Evolutionary conservation across 2,329 filamentous ascomycete genomes (phyloP), one percentile per base, ranked within the genome.

Genomic region (Xylariaceae sp.): DNA sequence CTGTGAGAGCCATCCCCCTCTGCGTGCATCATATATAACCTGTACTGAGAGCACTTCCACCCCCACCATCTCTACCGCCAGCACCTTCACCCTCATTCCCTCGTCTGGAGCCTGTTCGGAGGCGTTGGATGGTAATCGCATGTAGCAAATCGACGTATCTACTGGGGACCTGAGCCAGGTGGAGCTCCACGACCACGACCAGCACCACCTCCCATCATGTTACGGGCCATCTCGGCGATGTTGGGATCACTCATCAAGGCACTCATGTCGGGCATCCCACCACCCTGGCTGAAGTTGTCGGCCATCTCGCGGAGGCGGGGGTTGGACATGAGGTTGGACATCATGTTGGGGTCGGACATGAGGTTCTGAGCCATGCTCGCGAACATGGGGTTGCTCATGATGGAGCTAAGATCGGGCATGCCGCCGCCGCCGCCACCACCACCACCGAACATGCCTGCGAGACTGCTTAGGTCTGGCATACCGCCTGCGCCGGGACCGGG

Each of bases 371-470:
- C 94, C 91, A 97, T 97, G 75, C 82, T 89, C 46, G 91, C 84
- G 75, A 99, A 96, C 94, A 97, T 97, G 50, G 94, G 94, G 77
- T 97, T 99, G 78, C 79, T 91, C 91, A 97, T 96, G 70, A 99
- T 86, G 58, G 83, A 83, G 58, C 83, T 75, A 19, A 99, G 77
- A 70, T 97, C 93, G 12, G 92, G 91, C 88, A 96, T 94, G 49
- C 89, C 90, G 47, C 87, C 87, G 7, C 76, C 84, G 17, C 81
- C 86, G 5, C 82, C 86, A 22, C 78, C 82, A 16, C 73, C 60
- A 18, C 55, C 60, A 13, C 75, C 79, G 17, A 77, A 79, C n/a
- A 78, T 78, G 39, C 85, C 86, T 60, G 92, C 78, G 86, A 92
- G 88, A 65, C 85, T 79, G 3, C 88, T 88, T 42, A 93, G 75